Evolutionary conservation across 2,329 filamentous ascomycete genomes (phyloP).

Genomic region (Colletotrichum melonis): DNA sequence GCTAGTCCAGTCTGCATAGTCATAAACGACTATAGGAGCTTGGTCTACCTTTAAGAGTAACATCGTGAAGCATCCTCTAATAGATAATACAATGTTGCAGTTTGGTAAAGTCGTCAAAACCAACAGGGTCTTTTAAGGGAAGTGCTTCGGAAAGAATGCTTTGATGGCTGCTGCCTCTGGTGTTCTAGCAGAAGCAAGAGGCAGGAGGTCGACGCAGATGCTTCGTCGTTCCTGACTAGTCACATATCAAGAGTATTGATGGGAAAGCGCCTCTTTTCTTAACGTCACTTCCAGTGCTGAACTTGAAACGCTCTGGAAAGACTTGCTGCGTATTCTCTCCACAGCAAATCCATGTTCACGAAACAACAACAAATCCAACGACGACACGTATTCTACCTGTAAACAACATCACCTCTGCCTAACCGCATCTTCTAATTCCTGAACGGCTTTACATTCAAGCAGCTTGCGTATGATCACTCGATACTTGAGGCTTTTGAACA

Average conservation of each 20-base stretch:
- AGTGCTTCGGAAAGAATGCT: not conserved
- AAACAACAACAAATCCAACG: not conserved
- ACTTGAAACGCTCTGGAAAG: not conserved
- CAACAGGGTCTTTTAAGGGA: not conserved
- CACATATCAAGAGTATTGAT: too few species aligned
- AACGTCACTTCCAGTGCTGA: not conserved
- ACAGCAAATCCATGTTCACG: not conserved
- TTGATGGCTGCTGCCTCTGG: too few species aligned
- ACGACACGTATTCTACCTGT: not conserved
- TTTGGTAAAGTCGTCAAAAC: not conserved
- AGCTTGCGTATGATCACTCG: not conserved
- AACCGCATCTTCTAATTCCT: not conserved
- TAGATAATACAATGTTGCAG: not conserved
- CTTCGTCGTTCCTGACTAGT: too few species aligned
- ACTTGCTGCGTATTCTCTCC: not conserved
- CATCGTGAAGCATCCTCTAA: not conserved
- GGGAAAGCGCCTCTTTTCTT: too few species aligned
- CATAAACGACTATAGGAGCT: not conserved
- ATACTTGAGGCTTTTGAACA: not conserved
- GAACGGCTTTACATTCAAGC: not conserved
- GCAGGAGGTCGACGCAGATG: not conserved
- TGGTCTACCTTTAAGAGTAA: not conserved
- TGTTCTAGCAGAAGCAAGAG: too few species aligned
- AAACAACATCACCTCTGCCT: not conserved
- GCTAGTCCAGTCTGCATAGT: not conserved